These are phyloP conservation scores for Ganoderma lucidum DNA, from an alignment of 1,284 basidiomycete species.

Conservation along the genomic window DNA sequence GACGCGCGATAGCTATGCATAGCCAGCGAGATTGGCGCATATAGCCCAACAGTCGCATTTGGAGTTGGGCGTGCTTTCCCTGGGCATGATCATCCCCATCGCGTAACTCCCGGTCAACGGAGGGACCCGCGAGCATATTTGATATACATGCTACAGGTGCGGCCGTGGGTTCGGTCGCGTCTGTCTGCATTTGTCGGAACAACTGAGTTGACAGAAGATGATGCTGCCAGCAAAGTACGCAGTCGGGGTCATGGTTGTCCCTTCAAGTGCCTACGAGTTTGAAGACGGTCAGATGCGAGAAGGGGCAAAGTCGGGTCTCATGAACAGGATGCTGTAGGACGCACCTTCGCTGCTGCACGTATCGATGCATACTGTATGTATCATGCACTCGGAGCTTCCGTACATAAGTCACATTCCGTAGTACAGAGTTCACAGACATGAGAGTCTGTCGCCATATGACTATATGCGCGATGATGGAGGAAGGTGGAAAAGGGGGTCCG, in stretches of 20 bases:
- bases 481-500: background rate
- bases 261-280: background rate
- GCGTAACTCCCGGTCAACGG: conserved; percentile 1
- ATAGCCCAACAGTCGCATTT: background rate
- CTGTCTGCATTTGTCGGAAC: background rate
- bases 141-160: background rate
- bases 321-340: background rate
- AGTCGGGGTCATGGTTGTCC: background rate
- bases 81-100: background rate
- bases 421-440: background rate
- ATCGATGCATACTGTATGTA: background rate
- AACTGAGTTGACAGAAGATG: background rate
- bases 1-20: background rate
- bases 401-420: background rate
- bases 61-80: background rate
- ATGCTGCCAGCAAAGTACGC: background rate
- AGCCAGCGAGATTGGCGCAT: background rate
- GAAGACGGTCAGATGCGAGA: background rate
- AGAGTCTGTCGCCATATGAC: background rate
- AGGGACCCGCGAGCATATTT: background rate
- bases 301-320: background rate
- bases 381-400: background rate
- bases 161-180: background rate
- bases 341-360: background rate
- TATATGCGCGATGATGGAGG: background rate